Evolutionary conservation across 2,329 filamentous ascomycete genomes (phyloP), one percentile per base, ranked within the genome.

Genomic region (Botryotinia narcissicola): DNA sequence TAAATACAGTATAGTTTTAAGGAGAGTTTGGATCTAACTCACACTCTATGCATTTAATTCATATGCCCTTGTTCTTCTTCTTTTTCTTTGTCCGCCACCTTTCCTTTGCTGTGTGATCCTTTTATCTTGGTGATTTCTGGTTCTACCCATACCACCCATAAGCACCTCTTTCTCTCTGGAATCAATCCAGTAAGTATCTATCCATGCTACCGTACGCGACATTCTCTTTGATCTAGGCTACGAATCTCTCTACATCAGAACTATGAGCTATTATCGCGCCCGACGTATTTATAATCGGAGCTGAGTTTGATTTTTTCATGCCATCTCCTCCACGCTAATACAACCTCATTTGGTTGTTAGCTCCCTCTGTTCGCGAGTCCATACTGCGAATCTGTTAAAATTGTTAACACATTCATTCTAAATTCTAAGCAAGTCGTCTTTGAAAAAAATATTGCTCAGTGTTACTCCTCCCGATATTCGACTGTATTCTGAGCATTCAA

Each of bases 391-490:
- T n/a, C n/a, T 12, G 25, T 14, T 16, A 51, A 25, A 51, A 6
- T 16, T 16, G 5, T n/a, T 1, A 51, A n/a, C 2, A 14, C 4
- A 9, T 51, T 3, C 12, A 51, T 51, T 51, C 12, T 5, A n/a
- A n/a, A 14, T 5, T 12, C 12, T 4, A 51, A n/a, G 12, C 5
- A 51, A 51, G 25, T 16, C 12, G 5, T 51, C 10, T 51, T 14
- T n/a, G 25, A 51, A n/a, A 40, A n/a, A 25, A 16, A 14, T 3
- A 16, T 51, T 51, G 22, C 48, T 5, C 2, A n/a, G n/a, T 7
- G n/a, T 51, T 14, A 7, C 48, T n/a, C n/a, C 0, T n/a, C 14
- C 12, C 0, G 5, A 3, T n/a, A n/a, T n/a, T n/a, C 12, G 6
- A 51, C 14, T n/a, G 10, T 9, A n/a, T 51, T 4, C 25, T 14